Base-by-base conservation (phyloP, 768 basidiomycete genomes). In the Epithele typhae region DNA sequence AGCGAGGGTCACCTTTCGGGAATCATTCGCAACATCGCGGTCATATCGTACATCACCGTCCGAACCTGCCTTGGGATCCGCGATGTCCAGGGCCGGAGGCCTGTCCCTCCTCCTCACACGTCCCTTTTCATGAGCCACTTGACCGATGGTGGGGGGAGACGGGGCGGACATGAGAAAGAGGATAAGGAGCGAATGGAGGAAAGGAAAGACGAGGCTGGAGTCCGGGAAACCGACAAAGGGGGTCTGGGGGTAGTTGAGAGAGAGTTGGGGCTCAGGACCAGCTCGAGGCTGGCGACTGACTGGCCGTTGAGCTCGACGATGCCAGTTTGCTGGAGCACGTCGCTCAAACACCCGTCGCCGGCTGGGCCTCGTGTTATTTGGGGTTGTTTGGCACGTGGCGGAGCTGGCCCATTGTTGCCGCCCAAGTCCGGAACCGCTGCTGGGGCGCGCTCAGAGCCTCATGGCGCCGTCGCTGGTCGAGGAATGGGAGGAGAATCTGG, bases 41-140 rank as follows among this genome's bases (percentile, higher is more conserved):
- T 71, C 67, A 51, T 69, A 64, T 52, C 59, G 63, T 46, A 68
- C 55, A 50, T 73, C 70, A 43, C 53, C 62, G 61, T 76, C 73
- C 37, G 70, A 68, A 25, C 58, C 57, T 22, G 67, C 57, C 46
- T 68, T 64, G 37, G 61, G 54, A 45, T 68, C 65, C 47, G 64
- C 60, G 42, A 77, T 71, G 57, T 77, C 75, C 51, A 81, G 74
- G 44, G 74, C 71, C 32, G 76, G 72, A 35, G 76, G 75, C 55
- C 73, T 70, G 61, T 78, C 77, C 64, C 71, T 72, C 63, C 67
- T 72, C 67, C 64, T 74, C 54, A 62, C 56, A 39, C 63, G 63
- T 53, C 59, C 53, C 58, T 61, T 68, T 63, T 68, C 64, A 56
- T 67, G 62, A 58, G 65, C 64, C 55, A 63, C 64, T 64, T 58